phyloP scores from a whole-genome alignment of 768 basidiomycete genomes.

The Clitopilus hobsonii region DNA sequence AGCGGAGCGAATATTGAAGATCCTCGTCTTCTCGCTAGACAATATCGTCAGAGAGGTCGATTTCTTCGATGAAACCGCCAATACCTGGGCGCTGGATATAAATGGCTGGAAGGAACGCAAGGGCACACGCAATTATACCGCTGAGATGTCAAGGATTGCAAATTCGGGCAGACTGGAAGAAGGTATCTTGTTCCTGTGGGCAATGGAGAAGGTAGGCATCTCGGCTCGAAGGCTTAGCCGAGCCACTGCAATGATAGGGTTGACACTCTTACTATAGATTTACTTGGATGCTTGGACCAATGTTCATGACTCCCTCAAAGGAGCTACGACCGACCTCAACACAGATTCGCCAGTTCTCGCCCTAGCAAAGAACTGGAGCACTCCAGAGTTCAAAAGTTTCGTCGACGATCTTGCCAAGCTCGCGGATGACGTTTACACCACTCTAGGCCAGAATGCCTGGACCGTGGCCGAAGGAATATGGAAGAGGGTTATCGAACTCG shows the following conservation, averaged over 20 bases:
- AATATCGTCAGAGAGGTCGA: conserved; percentile 53
- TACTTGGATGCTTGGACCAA: conserved; percentile 67
- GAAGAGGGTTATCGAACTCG: conserved; percentile 55
- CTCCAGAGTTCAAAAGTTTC: conserved; percentile 46
- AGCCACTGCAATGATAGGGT: neutral
- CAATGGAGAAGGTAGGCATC: conserved; percentile 62
- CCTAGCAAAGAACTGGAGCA: conserved; percentile 65
- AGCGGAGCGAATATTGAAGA: conserved; percentile 33
- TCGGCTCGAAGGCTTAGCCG: neutral
- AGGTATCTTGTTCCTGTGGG: conserved; percentile 70
- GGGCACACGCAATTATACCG: conserved; percentile 65
- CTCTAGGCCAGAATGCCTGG: conserved; percentile 29
- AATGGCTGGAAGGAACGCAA: conserved; percentile 48
- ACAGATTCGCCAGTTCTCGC: conserved; percentile 28
- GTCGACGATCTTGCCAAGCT: conserved; percentile 44
- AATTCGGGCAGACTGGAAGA: conserved; percentile 47
- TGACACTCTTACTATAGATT: conserved; percentile 36
- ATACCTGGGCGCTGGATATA: conserved; percentile 39
- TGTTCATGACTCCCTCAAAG: conserved; percentile 25
- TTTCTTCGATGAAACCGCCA: conserved; percentile 56
- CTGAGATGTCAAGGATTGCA: conserved; percentile 59
- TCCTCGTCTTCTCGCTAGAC: conserved; percentile 48
- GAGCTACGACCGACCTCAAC: neutral
- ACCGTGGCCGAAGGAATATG: conserved; percentile 45
- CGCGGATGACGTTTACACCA: conserved; percentile 38